A percentile compares a stretch with the other conserved stretches of the same genome.
These are phyloP conservation scores for Auricularia sp. DNA, from an alignment of 768 basidiomycete species.

Conservation along the genomic window DNA sequence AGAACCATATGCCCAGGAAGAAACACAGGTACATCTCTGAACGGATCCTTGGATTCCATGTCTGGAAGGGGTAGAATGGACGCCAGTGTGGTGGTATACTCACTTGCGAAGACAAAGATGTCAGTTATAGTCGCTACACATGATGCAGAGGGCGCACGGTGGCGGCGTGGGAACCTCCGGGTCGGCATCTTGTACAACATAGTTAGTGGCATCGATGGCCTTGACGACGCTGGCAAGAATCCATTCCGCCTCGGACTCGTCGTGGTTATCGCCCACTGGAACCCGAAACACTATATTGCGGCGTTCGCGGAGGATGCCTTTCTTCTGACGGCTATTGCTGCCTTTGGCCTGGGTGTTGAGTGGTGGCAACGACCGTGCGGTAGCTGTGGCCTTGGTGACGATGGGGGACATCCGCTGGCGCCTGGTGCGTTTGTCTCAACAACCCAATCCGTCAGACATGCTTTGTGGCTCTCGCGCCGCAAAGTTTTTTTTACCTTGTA, in stretches of 20 bases:
- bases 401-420: slow-evolving; percentile 44
- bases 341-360: background rate
- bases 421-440: slow-evolving; percentile 28
- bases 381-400: slow-evolving; percentile 42
- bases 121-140: background rate
- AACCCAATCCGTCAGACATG: too few species aligned
- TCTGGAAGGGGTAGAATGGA: slow-evolving; percentile 72
- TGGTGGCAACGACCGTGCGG: slow-evolving; percentile 13
- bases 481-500: background rate
- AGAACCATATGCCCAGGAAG: slow-evolving; percentile 62
- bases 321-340: slow-evolving; percentile 55
- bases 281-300: slow-evolving; percentile 78
- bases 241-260: slow-evolving; percentile 46
- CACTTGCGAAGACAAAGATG: background rate
- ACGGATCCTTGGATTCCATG: slow-evolving; percentile 34
- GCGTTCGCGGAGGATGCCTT: slow-evolving; percentile 58
- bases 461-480: too few species aligned
- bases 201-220: slow-evolving; percentile 46
- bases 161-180: slow-evolving; percentile 53
- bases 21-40: slow-evolving; percentile 56
- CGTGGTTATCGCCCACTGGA: slow-evolving; percentile 24
- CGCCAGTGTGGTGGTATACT: slow-evolving; percentile 45
- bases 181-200: slow-evolving; percentile 64
- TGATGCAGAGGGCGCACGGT: slow-evolving; percentile 8
- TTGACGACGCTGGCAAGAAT: slow-evolving; percentile 45